phyloP scores from a whole-genome alignment of 2,329 filamentous ascomycete genomes.

The Pseudogymnoascus sp. region DNA sequence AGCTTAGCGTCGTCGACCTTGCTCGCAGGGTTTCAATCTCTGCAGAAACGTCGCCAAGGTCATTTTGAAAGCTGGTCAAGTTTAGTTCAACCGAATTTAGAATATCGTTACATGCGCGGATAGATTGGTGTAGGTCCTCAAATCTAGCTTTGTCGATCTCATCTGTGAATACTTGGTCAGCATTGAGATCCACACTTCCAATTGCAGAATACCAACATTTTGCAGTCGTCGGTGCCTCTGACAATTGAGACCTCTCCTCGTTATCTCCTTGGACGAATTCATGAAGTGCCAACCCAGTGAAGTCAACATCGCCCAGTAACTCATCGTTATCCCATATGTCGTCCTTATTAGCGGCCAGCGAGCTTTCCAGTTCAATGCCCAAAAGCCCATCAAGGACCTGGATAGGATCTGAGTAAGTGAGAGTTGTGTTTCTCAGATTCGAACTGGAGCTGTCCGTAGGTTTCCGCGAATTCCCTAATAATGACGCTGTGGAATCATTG shows the following conservation, averaged over 20 bases:
- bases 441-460: constrained; percentile 63
- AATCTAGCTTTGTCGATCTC: constrained; percentile 77
- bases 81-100: constrained; percentile 89
- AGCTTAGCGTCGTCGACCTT: constrained; percentile 73
- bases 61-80: constrained; percentile 84
- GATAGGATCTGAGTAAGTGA: constrained; percentile 58
- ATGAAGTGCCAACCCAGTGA: constrained; percentile 66
- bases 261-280: constrained; percentile 33
- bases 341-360: background rate
- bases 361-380: constrained; percentile 17
- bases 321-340: constrained; percentile 31
- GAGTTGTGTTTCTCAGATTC: constrained; percentile 46
- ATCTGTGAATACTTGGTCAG: constrained; percentile 38
- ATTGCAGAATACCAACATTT: constrained; percentile 52
- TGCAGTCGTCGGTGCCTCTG: constrained; percentile 54
- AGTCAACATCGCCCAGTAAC: constrained; percentile 56
- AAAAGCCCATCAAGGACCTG: constrained; percentile 49
- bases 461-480: constrained; percentile 56
- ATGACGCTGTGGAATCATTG: constrained; percentile 67
- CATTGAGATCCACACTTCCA: constrained; percentile 9
- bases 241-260: constrained; percentile 21
- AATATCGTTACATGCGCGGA: constrained; percentile 84
- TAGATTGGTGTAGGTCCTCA: constrained; percentile 83
- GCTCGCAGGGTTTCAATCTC: constrained; percentile 92
- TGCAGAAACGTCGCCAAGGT: constrained; percentile 82